Percentiles rank a stretch among this genome's conserved stretches.
These are phyloP conservation scores for Suillus occidentalis DNA, from an alignment of 768 basidiomycete genomes.

Conservation along the genomic window DNA sequence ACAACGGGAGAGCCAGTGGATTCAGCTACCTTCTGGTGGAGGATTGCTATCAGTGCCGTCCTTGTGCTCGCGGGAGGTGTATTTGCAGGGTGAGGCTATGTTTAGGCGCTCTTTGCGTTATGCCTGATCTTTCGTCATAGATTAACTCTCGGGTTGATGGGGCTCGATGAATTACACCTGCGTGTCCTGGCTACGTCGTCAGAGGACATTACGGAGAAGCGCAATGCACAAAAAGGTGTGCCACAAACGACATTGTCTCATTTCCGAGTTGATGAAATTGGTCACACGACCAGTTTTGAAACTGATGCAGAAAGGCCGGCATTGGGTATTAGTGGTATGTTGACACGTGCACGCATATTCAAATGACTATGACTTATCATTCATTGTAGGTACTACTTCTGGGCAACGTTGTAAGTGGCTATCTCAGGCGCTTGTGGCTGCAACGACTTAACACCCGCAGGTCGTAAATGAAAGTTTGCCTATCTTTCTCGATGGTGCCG, in stretches of 20 bases:
- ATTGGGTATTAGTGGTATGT: conserved; percentile 91
- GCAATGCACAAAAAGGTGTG: conserved; percentile 70
- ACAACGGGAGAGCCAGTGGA: conserved; percentile 35
- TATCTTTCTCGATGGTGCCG: conserved; percentile 77
- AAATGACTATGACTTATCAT: conserved; percentile 15
- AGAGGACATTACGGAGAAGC: conserved; percentile 64
- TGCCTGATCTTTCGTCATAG: conserved; percentile 36
- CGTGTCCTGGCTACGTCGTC: conserved; percentile 83
- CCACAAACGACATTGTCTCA: background rate
- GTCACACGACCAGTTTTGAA: conserved; percentile 42
- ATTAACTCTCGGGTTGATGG: conserved; percentile 91
- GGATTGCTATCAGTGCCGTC: conserved; percentile 60
- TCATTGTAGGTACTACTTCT: conserved; percentile 70
- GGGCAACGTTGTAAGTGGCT: conserved; percentile 72
- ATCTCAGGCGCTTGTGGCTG: background rate
- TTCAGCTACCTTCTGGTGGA: conserved; percentile 72
- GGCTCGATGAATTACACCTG: conserved; percentile 87
- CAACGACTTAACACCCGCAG: conserved; percentile 35
- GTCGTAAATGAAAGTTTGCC: conserved; percentile 83
- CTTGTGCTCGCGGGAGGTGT: conserved; percentile 87
- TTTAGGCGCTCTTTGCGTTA: background rate
- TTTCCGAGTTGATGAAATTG: conserved; percentile 4
- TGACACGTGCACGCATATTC: background rate
- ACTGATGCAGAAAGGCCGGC: conserved; percentile 65
- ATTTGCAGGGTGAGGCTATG: conserved; percentile 76